Evolutionary conservation across 805 yeast genomes (phyloP), one percentile per base, ranked within the genome.

Genomic region (Yamadazyma kitorensis): DNA sequence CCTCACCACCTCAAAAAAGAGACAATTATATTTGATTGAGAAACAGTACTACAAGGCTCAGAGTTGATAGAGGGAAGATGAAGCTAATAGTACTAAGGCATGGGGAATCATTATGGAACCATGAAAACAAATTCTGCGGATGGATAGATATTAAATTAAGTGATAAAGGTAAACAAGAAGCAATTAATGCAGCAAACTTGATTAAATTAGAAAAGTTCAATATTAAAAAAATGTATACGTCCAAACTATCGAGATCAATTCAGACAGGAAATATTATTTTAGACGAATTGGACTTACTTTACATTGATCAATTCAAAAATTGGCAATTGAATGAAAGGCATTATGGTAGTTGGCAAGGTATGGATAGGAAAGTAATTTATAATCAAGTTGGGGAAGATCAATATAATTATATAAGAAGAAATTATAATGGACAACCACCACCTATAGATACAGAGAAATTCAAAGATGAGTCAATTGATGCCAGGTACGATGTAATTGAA

Each of bases 241-340:
- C 68, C 12, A 61, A 64, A 48, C 53, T 67, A 21, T 55, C 59
- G 19, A 46, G 73, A 36, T 55, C 67, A 11, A 64, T 67, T 30
- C 59, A 65, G 39, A 64, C 72, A 5, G 73, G 72, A 6, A 50
- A 59, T 21, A 55, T 61, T 14, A 62, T 67, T 13, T 43, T 67
- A 19, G 56, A 59, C 24, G 45, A 51, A 18, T 34, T 66, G 24
- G 46, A 51, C 23, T 48, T 61, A 30, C 39, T 58, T 29, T 65
- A 67, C 61, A 44, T 64, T 16, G 68, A 65, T 38, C 63, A 59
- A 36, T 38, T 49, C 31, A 64, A 64, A 43, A 48, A 54, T 13
- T 67, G 73, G 73, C 55, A 64, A 31, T 52, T 67, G 33, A 67
- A 67, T 40, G 73, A 67, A 40, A 50, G 73, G 17, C 73, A 67